Conservation (phyloP, 2,329 filamentous ascomycete species). For the Rhynchosporium graminicola region DNA sequence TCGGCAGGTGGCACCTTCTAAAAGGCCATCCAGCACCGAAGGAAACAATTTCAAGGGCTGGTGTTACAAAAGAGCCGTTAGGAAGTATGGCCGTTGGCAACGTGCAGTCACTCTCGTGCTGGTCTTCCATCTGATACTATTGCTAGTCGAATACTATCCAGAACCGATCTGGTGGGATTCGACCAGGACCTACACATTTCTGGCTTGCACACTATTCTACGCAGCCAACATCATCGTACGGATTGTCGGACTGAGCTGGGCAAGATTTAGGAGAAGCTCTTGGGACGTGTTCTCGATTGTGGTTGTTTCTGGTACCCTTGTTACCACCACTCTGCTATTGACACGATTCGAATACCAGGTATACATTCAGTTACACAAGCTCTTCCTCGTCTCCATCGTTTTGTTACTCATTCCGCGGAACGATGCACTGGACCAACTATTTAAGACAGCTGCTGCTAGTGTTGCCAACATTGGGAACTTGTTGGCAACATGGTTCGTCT, state of each 20-base stretch:
- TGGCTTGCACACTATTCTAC: constrained; percentile 80
- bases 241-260: constrained; percentile 87
- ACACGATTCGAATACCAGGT: constrained; percentile 56
- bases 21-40: constrained; percentile 79
- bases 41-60: constrained; percentile 81
- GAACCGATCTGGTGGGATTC: constrained; percentile 71
- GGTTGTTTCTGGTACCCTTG: constrained; percentile 75
- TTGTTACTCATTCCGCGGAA: constrained; percentile 92
- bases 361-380: constrained; percentile 84
- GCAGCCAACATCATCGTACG: constrained; percentile 80
- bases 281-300: constrained; percentile 93
- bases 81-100: constrained; percentile 94
- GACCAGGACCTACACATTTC: constrained; percentile 74
- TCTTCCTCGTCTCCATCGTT: constrained; percentile 88
- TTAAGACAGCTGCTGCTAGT: constrained; percentile 97
- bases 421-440: constrained; percentile 94
- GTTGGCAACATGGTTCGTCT: constrained; percentile 93
- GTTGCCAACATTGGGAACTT: constrained; percentile 87
- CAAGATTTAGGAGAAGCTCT: constrained; percentile 85
- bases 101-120: constrained; percentile 76
- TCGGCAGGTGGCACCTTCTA: constrained; percentile 90
- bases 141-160: constrained; percentile 83
- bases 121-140: constrained; percentile 77
- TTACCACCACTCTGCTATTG: constrained; percentile 77
- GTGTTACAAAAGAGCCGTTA: constrained; percentile 92